Base-by-base conservation (phyloP, 176 grass and related monocot genomes). In the bread wheat (Triticum aestivum) region DNA sequence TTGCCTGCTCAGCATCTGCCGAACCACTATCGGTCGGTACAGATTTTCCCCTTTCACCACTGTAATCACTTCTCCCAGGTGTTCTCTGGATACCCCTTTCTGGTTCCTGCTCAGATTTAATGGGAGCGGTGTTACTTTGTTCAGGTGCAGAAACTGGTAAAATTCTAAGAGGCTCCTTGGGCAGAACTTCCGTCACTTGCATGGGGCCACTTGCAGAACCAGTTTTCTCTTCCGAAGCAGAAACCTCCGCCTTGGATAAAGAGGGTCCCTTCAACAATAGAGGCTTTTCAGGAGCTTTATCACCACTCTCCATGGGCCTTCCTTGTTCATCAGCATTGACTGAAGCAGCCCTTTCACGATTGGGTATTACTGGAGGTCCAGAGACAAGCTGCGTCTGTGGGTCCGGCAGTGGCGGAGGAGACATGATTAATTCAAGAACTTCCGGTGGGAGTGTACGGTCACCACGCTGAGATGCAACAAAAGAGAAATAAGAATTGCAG, bases 31-130 rank as follows among this genome's bases (percentile, higher is more conserved):
- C 94, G 7, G 58, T 83, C 26, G 94, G 92, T 82, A 91, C 73
- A 90, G 89, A 90, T 79, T 99, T 94, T 52, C 90, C 97, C 83
- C 85, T 97, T 81, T 94, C 97, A 83, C 73, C 84, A 89, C 72
- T 86, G 64, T 70, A 80, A 78, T 96, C 94, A 77, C 66, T 89
- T 81, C 82, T 93, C 24, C 66, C 79, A 70, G 89, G 91, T 80
- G 85, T 87, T 81, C 86, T 91, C 82, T 94, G 90, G 58, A 78
- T 91, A 87, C 75, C 83, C 67, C 82, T 91, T 77, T 94, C 97
- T 37, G 56, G 68, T 70, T 99, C 97, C 76, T 97, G 92, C 89
- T 99, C 97, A 81, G 94, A 90, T 97, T 99, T 99, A 61, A 94
- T 61, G 68, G 76, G 70, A 80, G 88, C 4, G 11, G 69, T 54